Evolutionary conservation across 2,329 filamentous ascomycete genomes (phyloP).

Genomic region (Colletotrichum sojae): DNA sequence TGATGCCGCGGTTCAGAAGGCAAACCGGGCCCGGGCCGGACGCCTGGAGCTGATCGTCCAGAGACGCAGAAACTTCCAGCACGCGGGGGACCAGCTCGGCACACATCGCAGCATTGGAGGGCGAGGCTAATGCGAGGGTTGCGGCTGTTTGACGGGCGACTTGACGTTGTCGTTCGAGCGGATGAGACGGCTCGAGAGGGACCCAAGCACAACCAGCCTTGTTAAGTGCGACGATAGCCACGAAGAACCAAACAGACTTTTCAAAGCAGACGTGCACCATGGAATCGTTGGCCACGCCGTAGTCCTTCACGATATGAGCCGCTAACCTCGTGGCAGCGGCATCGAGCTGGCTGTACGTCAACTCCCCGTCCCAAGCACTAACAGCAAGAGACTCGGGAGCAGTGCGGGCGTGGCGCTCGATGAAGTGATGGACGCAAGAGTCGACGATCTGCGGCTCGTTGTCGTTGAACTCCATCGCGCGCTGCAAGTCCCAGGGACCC

Average conservation of each 20-base stretch:
- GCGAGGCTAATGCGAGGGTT: slow-evolving; percentile 7
- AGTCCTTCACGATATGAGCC: not conserved
- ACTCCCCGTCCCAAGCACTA: slow-evolving; percentile 46
- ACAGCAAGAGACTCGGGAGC: slow-evolving; percentile 47
- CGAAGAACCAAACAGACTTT: slow-evolving; percentile 43
- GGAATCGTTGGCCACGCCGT: not conserved
- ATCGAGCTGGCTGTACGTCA: slow-evolving; percentile 48
- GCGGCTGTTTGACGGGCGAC: slow-evolving; percentile 11
- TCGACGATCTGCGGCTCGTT: slow-evolving; percentile 15
- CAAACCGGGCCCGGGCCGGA: too few species aligned
- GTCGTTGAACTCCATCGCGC: slow-evolving; percentile 8
- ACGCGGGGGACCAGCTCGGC: not conserved
- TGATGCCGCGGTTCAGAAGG: not conserved
- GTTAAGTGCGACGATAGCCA: slow-evolving; percentile 45
- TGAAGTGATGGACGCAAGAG: slow-evolving; percentile 3
- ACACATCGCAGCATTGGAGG: not conserved
- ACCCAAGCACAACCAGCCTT: slow-evolving; percentile 47
- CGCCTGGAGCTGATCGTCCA: not conserved
- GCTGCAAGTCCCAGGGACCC: slow-evolving; percentile 16
- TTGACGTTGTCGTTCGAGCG: not conserved
- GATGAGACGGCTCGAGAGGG: slow-evolving; percentile 30
- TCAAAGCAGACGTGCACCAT: slow-evolving; percentile 43
- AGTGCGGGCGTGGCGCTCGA: slow-evolving; percentile 31
- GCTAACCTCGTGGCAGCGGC: not conserved
- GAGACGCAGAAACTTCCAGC: not conserved